A percentile compares a stretch with the other conserved stretches of the same genome.
These are phyloP conservation scores for Spatholobus suberectus DNA, from an alignment of 306 rosid genomes.

Conservation along the genomic window DNA sequence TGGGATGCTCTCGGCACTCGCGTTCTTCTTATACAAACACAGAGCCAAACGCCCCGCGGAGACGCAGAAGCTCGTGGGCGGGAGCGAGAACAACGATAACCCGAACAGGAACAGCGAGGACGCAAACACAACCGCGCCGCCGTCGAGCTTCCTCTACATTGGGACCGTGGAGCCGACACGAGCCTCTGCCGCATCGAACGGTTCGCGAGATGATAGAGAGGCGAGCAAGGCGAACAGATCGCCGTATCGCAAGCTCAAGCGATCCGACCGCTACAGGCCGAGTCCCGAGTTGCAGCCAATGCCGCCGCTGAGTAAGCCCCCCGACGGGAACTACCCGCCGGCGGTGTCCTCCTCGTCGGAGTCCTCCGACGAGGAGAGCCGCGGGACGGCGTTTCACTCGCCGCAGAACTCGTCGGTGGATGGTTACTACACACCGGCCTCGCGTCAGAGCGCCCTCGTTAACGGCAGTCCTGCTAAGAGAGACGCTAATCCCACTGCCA, in stretches of 20 bases:
- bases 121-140: conserved; percentile 49
- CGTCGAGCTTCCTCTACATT: conserved; percentile 81
- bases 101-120: conserved; percentile 43
- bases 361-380: conserved; percentile 68
- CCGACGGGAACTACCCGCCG: conserved; percentile 55
- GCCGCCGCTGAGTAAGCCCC: conserved; percentile 69
- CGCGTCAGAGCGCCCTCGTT: conserved; percentile 59
- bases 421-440: conserved; percentile 68
- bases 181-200: conserved; percentile 35
- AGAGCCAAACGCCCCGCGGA: conserved; percentile 71
- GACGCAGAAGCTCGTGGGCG: conserved; percentile 66
- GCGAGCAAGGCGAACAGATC: conserved; percentile 50
- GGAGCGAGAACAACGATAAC: not conserved
- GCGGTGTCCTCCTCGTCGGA: conserved; percentile 42
- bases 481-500: conserved; percentile 27
- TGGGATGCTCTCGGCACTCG: conserved; percentile 94
- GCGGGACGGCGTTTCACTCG: conserved; percentile 73
- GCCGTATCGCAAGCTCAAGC: conserved; percentile 78
- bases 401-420: conserved; percentile 77
- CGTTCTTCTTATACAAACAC: conserved; percentile 83
- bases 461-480: conserved; percentile 52
- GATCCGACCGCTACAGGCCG: conserved; percentile 87
- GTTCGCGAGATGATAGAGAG: conserved; percentile 6
- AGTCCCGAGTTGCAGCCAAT: conserved; percentile 97
- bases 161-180: conserved; percentile 87